Percentiles rank a stretch among this genome's conserved stretches.
Evolutionary conservation across 805 yeast species (phyloP).

Genomic region (Kodamaea nitidulidarum): DNA sequence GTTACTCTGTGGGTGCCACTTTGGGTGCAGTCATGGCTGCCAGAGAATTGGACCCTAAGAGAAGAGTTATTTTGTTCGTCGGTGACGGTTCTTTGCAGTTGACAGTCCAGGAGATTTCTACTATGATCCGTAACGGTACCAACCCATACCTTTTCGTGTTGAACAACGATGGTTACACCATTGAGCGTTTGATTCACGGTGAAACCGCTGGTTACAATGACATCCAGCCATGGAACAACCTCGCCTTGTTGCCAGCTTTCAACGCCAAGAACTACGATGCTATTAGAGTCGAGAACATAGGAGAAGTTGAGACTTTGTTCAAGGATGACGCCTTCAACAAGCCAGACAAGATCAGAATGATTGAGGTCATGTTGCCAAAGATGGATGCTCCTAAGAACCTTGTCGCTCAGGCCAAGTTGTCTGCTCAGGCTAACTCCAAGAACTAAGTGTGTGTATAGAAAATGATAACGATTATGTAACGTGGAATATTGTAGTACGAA

Average conservation of each 20-base stretch:
- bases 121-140: conserved; percentile 15
- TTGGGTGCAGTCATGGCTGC: conserved; percentile 35
- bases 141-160: conserved; percentile 17
- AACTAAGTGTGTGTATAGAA: conserved; percentile 1
- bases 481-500: background rate
- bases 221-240: conserved; percentile 21
- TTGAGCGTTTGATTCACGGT: conserved; percentile 21
- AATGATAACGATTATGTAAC: background rate
- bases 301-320: conserved; percentile 16
- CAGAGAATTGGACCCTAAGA: conserved; percentile 26
- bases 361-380: conserved; percentile 18
- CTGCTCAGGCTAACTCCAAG: conserved; percentile 22
- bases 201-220: conserved; percentile 17
- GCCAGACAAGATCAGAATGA: conserved; percentile 16
- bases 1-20: conserved; percentile 33
- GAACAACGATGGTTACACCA: conserved; percentile 22
- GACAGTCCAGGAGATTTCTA: conserved; percentile 23
- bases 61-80: conserved; percentile 19
- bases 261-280: conserved; percentile 17
- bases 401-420: conserved; percentile 31
- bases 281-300: conserved; percentile 12
- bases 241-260: conserved; percentile 14
- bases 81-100: conserved; percentile 23
- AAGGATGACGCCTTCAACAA: conserved; percentile 13
- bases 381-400: conserved; percentile 21